Conservation (phyloP, 805 yeast species). For the Wickerhamiella vanderwaltii region DNA sequence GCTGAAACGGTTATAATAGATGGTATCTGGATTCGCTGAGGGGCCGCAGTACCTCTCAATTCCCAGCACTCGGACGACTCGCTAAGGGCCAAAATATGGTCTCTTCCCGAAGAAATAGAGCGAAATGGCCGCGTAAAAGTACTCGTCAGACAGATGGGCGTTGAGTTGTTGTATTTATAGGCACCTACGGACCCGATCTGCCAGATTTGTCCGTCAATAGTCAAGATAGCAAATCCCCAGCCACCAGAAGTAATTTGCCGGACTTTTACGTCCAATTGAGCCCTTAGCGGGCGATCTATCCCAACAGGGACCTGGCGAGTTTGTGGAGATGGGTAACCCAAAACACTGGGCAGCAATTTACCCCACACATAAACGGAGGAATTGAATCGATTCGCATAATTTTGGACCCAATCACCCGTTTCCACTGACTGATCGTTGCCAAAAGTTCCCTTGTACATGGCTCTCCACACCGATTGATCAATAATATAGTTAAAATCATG, state of each 20-base stretch:
- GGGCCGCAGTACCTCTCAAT: no score
- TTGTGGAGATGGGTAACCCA: conserved; percentile 30
- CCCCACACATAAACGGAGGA: conserved; percentile 45
- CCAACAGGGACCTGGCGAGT: not conserved
- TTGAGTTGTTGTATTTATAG: not conserved
- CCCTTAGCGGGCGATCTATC: not conserved
- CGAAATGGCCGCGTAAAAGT: not conserved
- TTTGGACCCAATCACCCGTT: conserved; percentile 37
- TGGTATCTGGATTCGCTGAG: no score
- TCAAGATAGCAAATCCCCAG: conserved; percentile 46
- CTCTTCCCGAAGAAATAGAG: not conserved
- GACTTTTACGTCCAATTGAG: conserved; percentile 18
- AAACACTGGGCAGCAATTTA: conserved; percentile 31
- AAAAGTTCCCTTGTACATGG: conserved; percentile 21
- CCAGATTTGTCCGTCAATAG: conserved; percentile 43
- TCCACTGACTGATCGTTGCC: conserved; percentile 20
- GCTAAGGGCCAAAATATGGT: not conserved
- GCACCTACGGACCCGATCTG: conserved; percentile 32
- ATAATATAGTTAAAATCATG: conserved; percentile 30
- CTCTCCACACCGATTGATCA: conserved; percentile 36
- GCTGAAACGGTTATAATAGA: not conserved
- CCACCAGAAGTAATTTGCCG: conserved; percentile 52
- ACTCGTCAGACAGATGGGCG: not conserved
- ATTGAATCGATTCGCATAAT: conserved; percentile 32
- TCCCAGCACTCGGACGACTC: not conserved